phyloP scores from a whole-genome alignment of 371 early-diverging fungal species.

The Parasitella parasitica region DNA sequence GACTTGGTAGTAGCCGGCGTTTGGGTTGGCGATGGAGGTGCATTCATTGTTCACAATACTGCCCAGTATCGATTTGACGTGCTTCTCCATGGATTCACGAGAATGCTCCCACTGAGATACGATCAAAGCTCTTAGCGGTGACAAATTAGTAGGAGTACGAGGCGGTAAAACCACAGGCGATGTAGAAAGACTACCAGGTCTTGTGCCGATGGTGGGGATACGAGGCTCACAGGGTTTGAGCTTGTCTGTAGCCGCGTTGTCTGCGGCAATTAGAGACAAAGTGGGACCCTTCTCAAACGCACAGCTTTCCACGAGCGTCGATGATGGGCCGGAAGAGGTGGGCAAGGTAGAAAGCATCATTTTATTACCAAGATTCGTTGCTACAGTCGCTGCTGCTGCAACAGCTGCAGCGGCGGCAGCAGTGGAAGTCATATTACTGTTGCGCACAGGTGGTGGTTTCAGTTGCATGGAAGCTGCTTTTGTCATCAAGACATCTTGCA shows the following conservation, averaged over 20 bases:
- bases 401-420: neutral
- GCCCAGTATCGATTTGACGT: conserved; percentile 37
- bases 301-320: neutral
- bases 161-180: conserved; percentile 35
- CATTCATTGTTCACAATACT: neutral
- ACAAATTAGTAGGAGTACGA: conserved; percentile 32
- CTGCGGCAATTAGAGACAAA: neutral
- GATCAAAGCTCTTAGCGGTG: conserved; percentile 36
- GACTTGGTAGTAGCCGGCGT: conserved; percentile 6
- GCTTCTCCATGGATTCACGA: conserved; percentile 38
- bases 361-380: neutral
- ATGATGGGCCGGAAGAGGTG: neutral
- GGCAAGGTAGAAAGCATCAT: neutral
- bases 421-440: neutral
- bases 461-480: conserved; percentile 45
- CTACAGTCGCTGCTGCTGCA: neutral
- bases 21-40: neutral
- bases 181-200: conserved; percentile 2
- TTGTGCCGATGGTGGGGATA: conserved; percentile 19
- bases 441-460: conserved; percentile 38
- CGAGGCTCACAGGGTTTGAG: conserved; percentile 3
- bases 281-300: neutral
- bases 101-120: conserved; percentile 47
- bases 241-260: neutral
- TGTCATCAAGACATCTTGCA: conserved; percentile 39